Evolutionary conservation across 2,329 filamentous ascomycete genomes (phyloP).

Genomic region (Diaporthe velutina): DNA sequence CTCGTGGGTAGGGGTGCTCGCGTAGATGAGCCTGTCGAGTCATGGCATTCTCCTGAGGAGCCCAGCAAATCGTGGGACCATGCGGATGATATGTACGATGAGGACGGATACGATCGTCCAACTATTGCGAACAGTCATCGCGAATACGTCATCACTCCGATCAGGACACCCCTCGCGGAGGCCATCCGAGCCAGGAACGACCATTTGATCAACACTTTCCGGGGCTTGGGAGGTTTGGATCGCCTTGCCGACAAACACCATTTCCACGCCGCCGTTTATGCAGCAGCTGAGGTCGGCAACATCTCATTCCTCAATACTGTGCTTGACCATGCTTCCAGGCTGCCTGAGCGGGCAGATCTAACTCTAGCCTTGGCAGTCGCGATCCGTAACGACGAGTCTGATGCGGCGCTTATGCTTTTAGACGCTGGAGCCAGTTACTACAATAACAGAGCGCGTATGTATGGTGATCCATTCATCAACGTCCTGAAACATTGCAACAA

Average conservation of each 20-base stretch:
- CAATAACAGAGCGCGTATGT: rapidly evolving
- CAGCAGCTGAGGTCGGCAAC: conserved; percentile 1
- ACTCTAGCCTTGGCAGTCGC: background rate
- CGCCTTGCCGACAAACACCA: background rate
- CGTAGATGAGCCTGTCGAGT: background rate
- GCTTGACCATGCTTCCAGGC: background rate
- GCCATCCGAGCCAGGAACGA: background rate
- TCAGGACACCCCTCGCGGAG: background rate
- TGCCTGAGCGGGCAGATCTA: background rate
- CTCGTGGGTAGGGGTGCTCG: background rate
- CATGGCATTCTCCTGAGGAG: background rate
- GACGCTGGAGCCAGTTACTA: background rate
- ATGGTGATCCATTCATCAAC: background rate
- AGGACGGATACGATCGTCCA: background rate
- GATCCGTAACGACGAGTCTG: background rate
- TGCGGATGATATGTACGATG: background rate
- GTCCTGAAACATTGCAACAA: background rate
- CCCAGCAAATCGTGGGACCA: background rate
- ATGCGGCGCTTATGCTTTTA: background rate
- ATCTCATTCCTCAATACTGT: background rate
- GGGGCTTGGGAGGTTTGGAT: background rate
- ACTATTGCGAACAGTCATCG: rapidly evolving
- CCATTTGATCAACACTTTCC: background rate
- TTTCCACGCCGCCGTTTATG: background rate
- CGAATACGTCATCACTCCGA: background rate